phyloP scores from a whole-genome alignment of 1,284 basidiomycete species.

The Inonotus hispidus region DNA sequence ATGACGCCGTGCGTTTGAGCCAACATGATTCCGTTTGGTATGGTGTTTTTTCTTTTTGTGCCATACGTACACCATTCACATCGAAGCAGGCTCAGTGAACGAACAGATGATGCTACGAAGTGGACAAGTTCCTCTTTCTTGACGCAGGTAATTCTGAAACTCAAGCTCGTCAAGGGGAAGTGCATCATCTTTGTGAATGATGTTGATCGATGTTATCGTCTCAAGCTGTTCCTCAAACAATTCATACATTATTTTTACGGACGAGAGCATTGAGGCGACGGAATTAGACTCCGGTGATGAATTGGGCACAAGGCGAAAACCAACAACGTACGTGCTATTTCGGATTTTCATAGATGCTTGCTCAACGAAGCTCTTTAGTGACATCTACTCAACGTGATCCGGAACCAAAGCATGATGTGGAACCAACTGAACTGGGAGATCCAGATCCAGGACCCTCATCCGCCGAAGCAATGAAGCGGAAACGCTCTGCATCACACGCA shows the following conservation, averaged over 20 bases:
- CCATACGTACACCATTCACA: background rate
- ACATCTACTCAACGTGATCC: slow-evolving; percentile 49
- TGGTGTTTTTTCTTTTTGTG: slow-evolving; percentile 19
- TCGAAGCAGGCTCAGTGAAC: no score
- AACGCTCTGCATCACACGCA: slow-evolving; percentile 23
- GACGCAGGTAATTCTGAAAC: slow-evolving; percentile 91
- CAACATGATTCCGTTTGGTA: slow-evolving; percentile 85
- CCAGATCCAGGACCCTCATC: slow-evolving; percentile 22
- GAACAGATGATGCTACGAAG: slow-evolving; percentile 70
- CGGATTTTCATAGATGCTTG: background rate
- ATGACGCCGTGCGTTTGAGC: slow-evolving; percentile 73
- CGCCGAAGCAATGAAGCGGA: slow-evolving; percentile 28
- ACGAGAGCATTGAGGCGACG: slow-evolving; percentile 64
- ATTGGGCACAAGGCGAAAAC: slow-evolving; percentile 29
- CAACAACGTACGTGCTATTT: slow-evolving; percentile 34
- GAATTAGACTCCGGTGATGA: slow-evolving; percentile 49
- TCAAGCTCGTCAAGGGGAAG: slow-evolving; percentile 94
- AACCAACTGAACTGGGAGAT: no score
- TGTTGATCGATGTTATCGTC: slow-evolving; percentile 89
- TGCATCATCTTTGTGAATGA: slow-evolving; percentile 97
- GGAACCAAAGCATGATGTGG: slow-evolving; percentile 19
- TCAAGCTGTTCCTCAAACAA: slow-evolving; percentile 97
- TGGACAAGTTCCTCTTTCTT: slow-evolving; percentile 96
- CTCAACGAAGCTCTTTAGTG: slow-evolving; percentile 32
- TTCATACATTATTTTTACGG: slow-evolving; percentile 99